Percentiles rank a stretch among this genome's conserved stretches.
Conservation (phyloP, 2,329 filamentous ascomycete genomes). For the Xylariaceae sp. region DNA sequence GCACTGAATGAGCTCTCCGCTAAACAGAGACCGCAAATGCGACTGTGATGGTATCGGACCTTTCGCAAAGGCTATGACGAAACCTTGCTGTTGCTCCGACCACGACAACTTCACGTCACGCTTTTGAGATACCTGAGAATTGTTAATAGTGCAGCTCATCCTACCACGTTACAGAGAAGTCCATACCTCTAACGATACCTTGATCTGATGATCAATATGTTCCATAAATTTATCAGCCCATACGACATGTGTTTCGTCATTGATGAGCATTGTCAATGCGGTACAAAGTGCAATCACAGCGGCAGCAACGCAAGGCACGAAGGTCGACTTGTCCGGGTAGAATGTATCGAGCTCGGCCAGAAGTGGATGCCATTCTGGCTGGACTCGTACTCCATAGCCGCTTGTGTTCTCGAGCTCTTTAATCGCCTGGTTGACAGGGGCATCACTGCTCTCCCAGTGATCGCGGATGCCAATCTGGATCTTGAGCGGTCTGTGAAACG, state of each 20-base stretch:
- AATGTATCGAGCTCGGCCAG: slow-evolving; percentile 14
- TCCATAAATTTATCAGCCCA: slow-evolving; percentile 43
- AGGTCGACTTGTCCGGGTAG: slow-evolving; percentile 37
- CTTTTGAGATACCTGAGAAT: slow-evolving; percentile 21
- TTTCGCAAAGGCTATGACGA: slow-evolving; percentile 38
- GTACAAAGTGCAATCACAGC: slow-evolving; percentile 39
- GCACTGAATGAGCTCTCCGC: slow-evolving; percentile 32
- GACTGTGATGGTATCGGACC: slow-evolving; percentile 26
- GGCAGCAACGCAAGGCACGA: slow-evolving; percentile 36
- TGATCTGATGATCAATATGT: slow-evolving; percentile 29
- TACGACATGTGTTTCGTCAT: slow-evolving; percentile 36
- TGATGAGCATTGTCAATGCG: slow-evolving; percentile 38
- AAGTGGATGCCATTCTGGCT: slow-evolving; percentile 20
- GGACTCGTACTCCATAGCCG: background rate
- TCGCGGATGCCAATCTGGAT: background rate
- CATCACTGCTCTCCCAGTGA: background rate
- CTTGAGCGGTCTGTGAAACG: background rate
- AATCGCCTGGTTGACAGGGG: background rate
- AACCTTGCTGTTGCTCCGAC: slow-evolving; percentile 35
- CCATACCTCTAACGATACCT: slow-evolving; percentile 36
- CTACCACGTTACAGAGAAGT: background rate
- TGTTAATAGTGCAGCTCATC: background rate
- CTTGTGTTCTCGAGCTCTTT: background rate
- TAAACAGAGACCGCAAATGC: slow-evolving; percentile 36
- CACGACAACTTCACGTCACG: slow-evolving; percentile 34